Conservation (phyloP, 2,329 filamentous ascomycete genomes). For the Pseudogymnoascus sp. region DNA sequence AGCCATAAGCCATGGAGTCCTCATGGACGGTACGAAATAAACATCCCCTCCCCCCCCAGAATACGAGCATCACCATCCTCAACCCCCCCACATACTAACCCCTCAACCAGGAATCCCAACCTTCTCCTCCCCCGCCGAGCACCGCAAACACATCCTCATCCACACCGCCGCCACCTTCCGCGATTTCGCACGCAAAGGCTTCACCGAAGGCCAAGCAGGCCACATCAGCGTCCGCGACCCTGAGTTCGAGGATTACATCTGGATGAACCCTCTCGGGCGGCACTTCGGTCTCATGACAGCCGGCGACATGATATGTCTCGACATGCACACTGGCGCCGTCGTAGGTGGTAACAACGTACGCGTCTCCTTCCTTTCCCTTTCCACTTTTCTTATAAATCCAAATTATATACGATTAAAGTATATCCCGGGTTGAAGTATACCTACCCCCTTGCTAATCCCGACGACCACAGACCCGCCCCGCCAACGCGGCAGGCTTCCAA, state of each 20-base stretch:
- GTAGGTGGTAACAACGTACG: slow-evolving; percentile 49
- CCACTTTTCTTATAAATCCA: not conserved
- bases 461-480: slow-evolving; percentile 36
- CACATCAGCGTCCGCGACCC: slow-evolving; percentile 62
- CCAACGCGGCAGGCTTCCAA: slow-evolving; percentile 59
- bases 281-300: slow-evolving; percentile 59
- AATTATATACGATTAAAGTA: not conserved
- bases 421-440: not conserved
- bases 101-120: slow-evolving; percentile 46
- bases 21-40: slow-evolving; percentile 19
- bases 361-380: not conserved
- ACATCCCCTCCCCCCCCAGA: not conserved
- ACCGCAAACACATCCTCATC: slow-evolving; percentile 54
- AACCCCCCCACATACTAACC: slow-evolving; percentile 4
- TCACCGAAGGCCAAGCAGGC: slow-evolving; percentile 59
- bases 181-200: slow-evolving; percentile 56
- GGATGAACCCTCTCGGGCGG: slow-evolving; percentile 58
- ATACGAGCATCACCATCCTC: not conserved
- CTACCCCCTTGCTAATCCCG: not conserved
- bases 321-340: slow-evolving; percentile 48
- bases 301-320: slow-evolving; percentile 58
- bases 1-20: slow-evolving; percentile 26
- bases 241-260: slow-evolving; percentile 51
- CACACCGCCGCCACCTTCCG: slow-evolving; percentile 64
- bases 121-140: slow-evolving; percentile 42